phyloP scores from a whole-genome alignment of 495 filamentous ascomycete species.

The Cercophora scortea region DNA sequence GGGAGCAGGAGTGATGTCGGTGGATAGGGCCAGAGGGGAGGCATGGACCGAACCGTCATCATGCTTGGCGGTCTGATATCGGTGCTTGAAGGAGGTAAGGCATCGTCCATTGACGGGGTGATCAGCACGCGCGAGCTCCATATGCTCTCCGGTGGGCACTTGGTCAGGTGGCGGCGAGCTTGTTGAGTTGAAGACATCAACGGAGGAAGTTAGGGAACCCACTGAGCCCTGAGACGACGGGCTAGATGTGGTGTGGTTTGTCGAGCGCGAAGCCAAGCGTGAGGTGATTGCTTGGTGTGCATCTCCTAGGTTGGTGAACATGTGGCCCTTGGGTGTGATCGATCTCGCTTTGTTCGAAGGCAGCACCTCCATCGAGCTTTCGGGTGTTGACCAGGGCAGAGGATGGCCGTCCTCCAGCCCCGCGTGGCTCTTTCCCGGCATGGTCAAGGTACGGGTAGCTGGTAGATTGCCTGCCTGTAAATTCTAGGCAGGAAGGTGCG shows the following conservation, averaged over 20 bases:
- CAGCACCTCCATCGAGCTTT: neutral
- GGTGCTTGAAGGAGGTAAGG: constrained; percentile 3
- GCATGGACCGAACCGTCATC: neutral
- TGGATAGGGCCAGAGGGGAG: neutral
- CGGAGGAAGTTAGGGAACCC: constrained; percentile 3
- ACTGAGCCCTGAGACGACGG: neutral
- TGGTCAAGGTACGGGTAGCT: neutral
- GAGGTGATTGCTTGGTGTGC: constrained; percentile 22
- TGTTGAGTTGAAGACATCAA: constrained; percentile 1
- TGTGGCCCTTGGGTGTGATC: constrained; percentile 12
- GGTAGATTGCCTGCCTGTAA: too few relatives aligned
- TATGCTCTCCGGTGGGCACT: constrained; percentile 1
- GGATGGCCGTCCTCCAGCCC: neutral
- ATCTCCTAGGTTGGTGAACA: constrained; percentile 17
- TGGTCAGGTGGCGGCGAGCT: neutral
- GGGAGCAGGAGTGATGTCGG: neutral
- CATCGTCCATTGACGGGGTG: constrained; percentile 6
- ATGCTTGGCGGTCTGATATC: neutral
- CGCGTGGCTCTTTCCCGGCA: constrained; percentile 6
- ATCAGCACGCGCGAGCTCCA: constrained; percentile 4
- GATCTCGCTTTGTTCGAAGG: neutral
- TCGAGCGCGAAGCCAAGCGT: constrained; percentile 3
- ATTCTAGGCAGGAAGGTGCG: too few relatives aligned
- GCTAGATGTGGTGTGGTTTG: neutral
- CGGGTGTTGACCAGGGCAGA: neutral